phyloP scores from a whole-genome alignment of 495 filamentous ascomycete species.

The Penicillium angulare region DNA sequence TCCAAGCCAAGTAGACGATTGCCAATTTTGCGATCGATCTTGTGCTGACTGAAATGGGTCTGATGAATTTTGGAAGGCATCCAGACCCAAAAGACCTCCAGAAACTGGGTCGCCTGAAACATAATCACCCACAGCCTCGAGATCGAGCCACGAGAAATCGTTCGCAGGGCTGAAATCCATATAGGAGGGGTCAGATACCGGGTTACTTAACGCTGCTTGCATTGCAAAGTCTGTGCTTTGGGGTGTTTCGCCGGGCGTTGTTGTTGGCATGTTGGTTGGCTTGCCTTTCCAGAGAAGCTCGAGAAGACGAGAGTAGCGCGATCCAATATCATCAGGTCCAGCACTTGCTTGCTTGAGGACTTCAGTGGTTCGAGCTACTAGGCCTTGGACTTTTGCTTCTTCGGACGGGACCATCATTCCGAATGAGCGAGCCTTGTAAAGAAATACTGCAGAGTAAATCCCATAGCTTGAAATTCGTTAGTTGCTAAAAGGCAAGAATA shows the following conservation, averaged over 20 bases:
- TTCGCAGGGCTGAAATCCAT: constrained; percentile 50
- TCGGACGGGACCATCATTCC: constrained; percentile 52
- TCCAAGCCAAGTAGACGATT: constrained; percentile 38
- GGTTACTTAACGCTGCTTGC: constrained; percentile 28
- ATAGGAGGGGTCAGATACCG: constrained; percentile 34
- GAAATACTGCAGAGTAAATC: constrained; percentile 56
- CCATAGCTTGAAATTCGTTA: constrained; percentile 35
- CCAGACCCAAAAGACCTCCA: constrained; percentile 36
- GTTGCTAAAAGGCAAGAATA: not conserved
- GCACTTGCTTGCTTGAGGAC: constrained; percentile 52
- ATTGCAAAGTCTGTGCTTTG: constrained; percentile 32
- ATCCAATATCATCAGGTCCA: constrained; percentile 52
- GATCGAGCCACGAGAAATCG: constrained; percentile 58
- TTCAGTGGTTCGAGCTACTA: constrained; percentile 51
- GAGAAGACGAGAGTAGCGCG: constrained; percentile 53
- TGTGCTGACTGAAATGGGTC: constrained; percentile 32
- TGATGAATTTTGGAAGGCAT: constrained; percentile 34
- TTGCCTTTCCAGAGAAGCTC: constrained; percentile 51
- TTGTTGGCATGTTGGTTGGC: constrained; percentile 23
- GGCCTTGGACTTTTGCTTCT: constrained; percentile 51
- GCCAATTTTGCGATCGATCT: constrained; percentile 41
- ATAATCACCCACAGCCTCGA: constrained; percentile 57
- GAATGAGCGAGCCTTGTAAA: constrained; percentile 58
- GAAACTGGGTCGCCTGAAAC: constrained; percentile 47
- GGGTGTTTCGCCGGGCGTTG: constrained; percentile 32